These are phyloP conservation scores for Neurospora sp. DNA, from an alignment of 2,329 filamentous ascomycete genomes.

Conservation along the genomic window DNA sequence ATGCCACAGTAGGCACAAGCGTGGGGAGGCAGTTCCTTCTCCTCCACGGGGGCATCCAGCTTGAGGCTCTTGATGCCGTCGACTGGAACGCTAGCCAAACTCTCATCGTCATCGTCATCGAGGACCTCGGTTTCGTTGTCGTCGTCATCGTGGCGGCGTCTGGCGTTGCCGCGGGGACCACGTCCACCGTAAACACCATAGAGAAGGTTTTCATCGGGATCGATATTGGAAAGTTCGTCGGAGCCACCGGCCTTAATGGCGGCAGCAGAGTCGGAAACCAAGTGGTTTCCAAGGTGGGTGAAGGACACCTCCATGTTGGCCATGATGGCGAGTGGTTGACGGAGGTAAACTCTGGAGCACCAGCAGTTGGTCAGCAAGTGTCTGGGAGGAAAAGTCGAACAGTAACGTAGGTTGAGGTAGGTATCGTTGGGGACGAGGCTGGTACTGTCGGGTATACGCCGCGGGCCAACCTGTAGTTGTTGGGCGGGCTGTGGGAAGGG, in stretches of 20 bases:
- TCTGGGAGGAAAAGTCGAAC: not conserved
- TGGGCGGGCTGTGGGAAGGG: not conserved
- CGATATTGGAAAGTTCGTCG: constrained; percentile 61
- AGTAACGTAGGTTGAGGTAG: not conserved
- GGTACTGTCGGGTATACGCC: not conserved
- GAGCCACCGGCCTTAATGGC: constrained; percentile 80
- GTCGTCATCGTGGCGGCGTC: constrained; percentile 65
- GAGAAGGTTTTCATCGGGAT: constrained; percentile 72
- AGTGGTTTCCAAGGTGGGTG: constrained; percentile 76
- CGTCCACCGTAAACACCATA: constrained; percentile 58
- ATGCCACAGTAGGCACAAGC: constrained; percentile 99
- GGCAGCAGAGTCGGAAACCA: constrained; percentile 72
- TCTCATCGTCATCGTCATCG: constrained; percentile 72
- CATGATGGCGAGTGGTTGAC: constrained; percentile 15
- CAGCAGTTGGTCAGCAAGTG: not conserved
- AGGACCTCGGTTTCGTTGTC: constrained; percentile 79
- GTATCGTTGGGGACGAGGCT: not conserved
- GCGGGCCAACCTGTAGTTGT: not conserved
- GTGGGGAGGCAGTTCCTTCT: constrained; percentile 84
- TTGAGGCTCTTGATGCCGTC: constrained; percentile 61
- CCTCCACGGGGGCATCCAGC: constrained; percentile 56
- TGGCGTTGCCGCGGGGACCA: constrained; percentile 35
- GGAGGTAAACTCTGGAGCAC: not conserved
- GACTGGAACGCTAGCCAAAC: constrained; percentile 68
- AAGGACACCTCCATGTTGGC: constrained; percentile 73